These are phyloP conservation scores for Verticillium alfalfae DNA, from an alignment of 2,329 filamentous ascomycete genomes.

Conservation along the genomic window DNA sequence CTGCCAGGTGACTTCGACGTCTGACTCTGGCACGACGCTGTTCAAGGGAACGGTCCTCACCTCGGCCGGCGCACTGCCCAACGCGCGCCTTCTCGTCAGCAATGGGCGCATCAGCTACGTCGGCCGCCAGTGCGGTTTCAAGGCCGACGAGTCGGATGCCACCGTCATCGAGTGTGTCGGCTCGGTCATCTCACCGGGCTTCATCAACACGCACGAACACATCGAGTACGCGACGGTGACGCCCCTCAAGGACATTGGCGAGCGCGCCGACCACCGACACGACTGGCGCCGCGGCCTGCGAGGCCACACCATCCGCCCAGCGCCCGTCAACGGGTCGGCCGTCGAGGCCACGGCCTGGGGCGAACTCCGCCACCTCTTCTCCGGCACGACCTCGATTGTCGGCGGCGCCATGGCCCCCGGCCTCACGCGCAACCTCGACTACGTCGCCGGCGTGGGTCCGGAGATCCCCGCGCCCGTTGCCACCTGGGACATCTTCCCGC, in stretches of 20 bases:
- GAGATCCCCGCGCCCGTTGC: constrained; percentile 10
- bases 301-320: constrained; percentile 11
- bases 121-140: constrained; percentile 4
- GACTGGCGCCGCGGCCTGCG: constrained; percentile 21
- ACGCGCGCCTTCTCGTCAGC: constrained; percentile 4
- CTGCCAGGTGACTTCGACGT: neutral
- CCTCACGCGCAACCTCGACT: constrained; percentile 21
- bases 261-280: constrained; percentile 17
- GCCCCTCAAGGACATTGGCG: constrained; percentile 16
- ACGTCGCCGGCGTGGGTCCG: constrained; percentile 14
- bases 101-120: constrained; percentile 2
- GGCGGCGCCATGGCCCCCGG: constrained; percentile 19
- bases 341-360: constrained; percentile 17
- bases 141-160: constrained; percentile 1
- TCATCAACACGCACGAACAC: constrained; percentile 23
- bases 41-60: constrained; percentile 7
- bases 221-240: constrained; percentile 17
- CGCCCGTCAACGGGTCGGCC: constrained; percentile 14
- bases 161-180: constrained; percentile 16
- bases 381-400: constrained; percentile 21
- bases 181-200: constrained; percentile 20
- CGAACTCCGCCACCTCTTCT: constrained; percentile 21
- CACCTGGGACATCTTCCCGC: constrained; percentile 18
- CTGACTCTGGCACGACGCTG: neutral
- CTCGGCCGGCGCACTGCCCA: constrained; percentile 1